Evolutionary conservation across 129 eudicot genomes (phyloP).

Genomic region (Artemisia annua): DNA sequence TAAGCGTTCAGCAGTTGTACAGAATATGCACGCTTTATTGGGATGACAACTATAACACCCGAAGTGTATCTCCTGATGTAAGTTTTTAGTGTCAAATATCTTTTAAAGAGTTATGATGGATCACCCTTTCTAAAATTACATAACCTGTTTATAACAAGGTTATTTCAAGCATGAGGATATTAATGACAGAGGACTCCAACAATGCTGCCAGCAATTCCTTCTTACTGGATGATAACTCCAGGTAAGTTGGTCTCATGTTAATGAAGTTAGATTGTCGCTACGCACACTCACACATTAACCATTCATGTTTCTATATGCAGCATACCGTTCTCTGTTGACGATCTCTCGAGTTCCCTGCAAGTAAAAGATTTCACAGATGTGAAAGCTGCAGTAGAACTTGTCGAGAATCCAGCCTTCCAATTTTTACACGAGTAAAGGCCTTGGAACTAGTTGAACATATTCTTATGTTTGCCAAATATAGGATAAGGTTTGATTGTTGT

Average conservation of each 20-base stretch:
- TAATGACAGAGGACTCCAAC: slow-evolving; percentile 93
- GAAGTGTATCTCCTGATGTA: slow-evolving; percentile 93
- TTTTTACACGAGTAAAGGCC: slow-evolving; percentile 68
- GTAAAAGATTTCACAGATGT: slow-evolving; percentile 78
- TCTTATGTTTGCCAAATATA: slow-evolving; percentile 43
- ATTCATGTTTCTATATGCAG: slow-evolving; percentile 39
- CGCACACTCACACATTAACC: neutral
- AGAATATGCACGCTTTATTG: slow-evolving; percentile 96
- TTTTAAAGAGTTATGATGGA: neutral
- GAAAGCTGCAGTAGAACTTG: slow-evolving; percentile 72
- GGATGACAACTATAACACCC: slow-evolving; percentile 95
- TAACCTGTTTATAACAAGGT: slow-evolving; percentile 49
- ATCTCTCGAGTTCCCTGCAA: slow-evolving; percentile 63
- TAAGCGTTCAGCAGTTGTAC: slow-evolving; percentile 93
- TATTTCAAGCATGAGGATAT: slow-evolving; percentile 84
- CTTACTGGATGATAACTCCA: slow-evolving; percentile 83
- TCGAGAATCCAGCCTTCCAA: slow-evolving; percentile 80
- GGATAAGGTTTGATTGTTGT: slow-evolving; percentile 39
- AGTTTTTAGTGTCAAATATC: slow-evolving; percentile 29
- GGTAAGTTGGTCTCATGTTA: slow-evolving; percentile 37
- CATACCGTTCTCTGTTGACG: slow-evolving; percentile 95
- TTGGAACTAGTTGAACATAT: slow-evolving; percentile 23
- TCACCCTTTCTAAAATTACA: neutral
- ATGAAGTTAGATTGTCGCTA: neutral
- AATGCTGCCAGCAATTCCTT: slow-evolving; percentile 74